Conservation (phyloP, 225 moss, liverwort and hornwort genomes). For the Pseudoscleropodium purum region DNA sequence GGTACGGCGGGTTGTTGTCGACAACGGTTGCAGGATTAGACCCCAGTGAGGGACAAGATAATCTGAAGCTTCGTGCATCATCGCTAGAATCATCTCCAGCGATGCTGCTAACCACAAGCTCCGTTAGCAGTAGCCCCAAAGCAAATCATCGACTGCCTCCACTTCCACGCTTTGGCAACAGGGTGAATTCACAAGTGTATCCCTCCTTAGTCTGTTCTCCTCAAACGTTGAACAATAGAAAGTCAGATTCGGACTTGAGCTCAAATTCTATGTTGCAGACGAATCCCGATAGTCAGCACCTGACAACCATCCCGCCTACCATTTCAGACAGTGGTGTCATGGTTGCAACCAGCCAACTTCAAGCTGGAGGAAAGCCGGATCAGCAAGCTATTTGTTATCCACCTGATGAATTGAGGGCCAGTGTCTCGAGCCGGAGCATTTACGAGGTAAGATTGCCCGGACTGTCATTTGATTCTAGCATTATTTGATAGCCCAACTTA, state of each 20-base stretch:
- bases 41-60: constrained; percentile 3
- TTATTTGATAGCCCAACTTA: not conserved
- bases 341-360: constrained; percentile 24
- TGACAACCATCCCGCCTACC: constrained; percentile 34
- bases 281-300: constrained; percentile 21
- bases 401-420: constrained; percentile 2
- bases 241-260: not conserved
- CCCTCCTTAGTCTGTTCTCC: not conserved
- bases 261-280: not conserved
- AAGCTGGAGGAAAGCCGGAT: constrained; percentile 17
- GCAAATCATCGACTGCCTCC: not conserved
- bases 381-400: constrained; percentile 5
- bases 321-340: not conserved
- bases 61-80: not conserved
- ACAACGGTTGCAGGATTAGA: not conserved
- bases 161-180: not conserved
- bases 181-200: constrained; percentile 10
- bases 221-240: not conserved
- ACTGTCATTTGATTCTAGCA: not conserved
- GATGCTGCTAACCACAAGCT: constrained; percentile 8
- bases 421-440: constrained; percentile 5
- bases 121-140: not conserved
- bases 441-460: constrained; percentile 7
- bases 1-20: not conserved
- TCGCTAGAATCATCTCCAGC: constrained; percentile 10